These are phyloP conservation scores for Schwanniomyces vanrijiae DNA, from an alignment of 805 yeast genomes.

Conservation along the genomic window DNA sequence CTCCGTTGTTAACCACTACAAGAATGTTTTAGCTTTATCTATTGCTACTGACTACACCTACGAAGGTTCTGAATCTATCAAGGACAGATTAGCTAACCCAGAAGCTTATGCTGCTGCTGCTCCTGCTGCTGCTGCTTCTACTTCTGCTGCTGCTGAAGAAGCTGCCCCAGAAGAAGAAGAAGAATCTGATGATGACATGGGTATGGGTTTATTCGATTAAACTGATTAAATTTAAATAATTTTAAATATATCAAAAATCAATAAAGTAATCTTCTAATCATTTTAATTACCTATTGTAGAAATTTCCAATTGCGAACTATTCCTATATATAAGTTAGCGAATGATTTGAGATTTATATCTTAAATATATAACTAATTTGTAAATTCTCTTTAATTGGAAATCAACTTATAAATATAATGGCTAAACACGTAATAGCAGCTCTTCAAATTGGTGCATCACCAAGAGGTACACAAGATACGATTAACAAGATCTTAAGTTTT, in stretches of 20 bases:
- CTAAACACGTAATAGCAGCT: conserved; percentile 36
- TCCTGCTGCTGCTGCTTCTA: conserved; percentile 89
- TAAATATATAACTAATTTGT: too few species aligned
- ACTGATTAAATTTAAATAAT: conserved; percentile 15
- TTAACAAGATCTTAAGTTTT: conserved; percentile 36
- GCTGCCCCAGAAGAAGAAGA: conserved; percentile 75
- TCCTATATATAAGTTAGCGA: too few species aligned
- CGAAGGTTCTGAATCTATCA: conserved; percentile 98
- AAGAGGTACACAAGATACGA: conserved; percentile 35
- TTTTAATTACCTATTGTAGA: too few species aligned
- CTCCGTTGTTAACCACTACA: conserved; percentile 98
- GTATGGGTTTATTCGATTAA: conserved; percentile 98
- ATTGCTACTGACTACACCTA: conserved; percentile 98
- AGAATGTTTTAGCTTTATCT: conserved; percentile 96
- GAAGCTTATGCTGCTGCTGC: conserved; percentile 99
- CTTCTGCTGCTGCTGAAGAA: conserved; percentile 59
- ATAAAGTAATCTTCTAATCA: background rate
- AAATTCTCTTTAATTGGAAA: too few species aligned
- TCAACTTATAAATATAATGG: background rate
- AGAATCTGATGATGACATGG: conserved; percentile 85
- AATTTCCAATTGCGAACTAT: too few species aligned
- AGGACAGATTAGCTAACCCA: conserved; percentile 99
- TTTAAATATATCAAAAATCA: conserved; percentile 1
- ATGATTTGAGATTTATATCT: too few species aligned
- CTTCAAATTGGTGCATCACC: conserved; percentile 43